phyloP scores from a whole-genome alignment of 192 early-diverging fungal species.

The Mortierella claussenii region DNA sequence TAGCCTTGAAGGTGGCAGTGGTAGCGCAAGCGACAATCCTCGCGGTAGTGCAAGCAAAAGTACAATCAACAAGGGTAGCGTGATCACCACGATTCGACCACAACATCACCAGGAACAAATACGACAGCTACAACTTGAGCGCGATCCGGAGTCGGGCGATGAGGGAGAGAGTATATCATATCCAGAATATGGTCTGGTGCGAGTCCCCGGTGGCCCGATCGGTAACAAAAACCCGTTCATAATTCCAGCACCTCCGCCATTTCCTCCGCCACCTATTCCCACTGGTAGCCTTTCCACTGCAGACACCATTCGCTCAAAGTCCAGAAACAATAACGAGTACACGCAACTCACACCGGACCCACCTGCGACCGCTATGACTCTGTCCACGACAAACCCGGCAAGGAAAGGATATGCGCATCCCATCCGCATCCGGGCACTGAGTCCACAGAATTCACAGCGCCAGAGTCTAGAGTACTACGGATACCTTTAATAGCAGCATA shows the following conservation, averaged over 20 bases:
- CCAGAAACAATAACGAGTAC: too few species aligned
- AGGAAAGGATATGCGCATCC: constrained; percentile 6
- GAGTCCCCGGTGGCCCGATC: neutral
- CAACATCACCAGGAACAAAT: constrained; percentile 20
- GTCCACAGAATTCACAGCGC: neutral
- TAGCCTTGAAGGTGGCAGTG: too few species aligned
- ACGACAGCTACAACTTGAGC: constrained; percentile 6
- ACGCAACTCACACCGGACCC: too few species aligned
- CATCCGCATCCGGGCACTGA: neutral
- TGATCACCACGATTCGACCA: constrained; percentile 12
- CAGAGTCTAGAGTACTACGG: constrained; percentile 15
- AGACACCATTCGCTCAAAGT: too few species aligned
- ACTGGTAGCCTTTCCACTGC: too few species aligned
- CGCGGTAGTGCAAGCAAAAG: neutral
- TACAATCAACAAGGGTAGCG: neutral
- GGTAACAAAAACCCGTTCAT: neutral
- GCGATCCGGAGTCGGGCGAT: too few species aligned
- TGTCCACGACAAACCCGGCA: neutral
- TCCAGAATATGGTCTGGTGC: too few species aligned
- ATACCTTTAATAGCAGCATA: constrained; percentile 20
- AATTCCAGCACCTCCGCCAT: constrained; percentile 20
- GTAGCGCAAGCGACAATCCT: too few species aligned
- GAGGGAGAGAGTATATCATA: too few species aligned
- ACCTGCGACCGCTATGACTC: too few species aligned
- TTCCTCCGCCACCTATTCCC: neutral